Percentiles rank a stretch among this genome's conserved stretches.
Conservation (phyloP, 2,329 filamentous ascomycete genomes). For the Xylaria digitata region DNA sequence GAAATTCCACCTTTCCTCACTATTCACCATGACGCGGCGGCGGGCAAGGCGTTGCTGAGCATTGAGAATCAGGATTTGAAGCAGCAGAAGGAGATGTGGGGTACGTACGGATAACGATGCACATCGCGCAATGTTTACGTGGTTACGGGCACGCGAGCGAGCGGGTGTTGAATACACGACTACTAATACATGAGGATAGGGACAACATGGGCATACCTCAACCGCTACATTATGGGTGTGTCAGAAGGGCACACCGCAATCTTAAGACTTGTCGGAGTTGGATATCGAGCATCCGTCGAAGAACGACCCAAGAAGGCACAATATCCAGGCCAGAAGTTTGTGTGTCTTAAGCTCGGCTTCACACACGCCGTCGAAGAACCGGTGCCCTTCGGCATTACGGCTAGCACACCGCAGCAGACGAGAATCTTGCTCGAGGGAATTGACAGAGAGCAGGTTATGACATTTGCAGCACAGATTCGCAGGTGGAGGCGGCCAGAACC, state of each 20-base stretch:
- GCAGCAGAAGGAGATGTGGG: conserved; percentile 95
- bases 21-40: conserved; percentile 73
- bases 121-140: background rate
- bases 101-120: conserved; percentile 57
- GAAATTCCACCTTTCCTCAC: conserved; percentile 82
- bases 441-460: conserved; percentile 87
- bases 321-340: conserved; percentile 86
- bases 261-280: conserved; percentile 91
- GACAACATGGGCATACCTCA: conserved; percentile 88
- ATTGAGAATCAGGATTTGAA: conserved; percentile 75
- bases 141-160: background rate
- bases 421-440: conserved; percentile 89
- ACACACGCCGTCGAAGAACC: conserved; percentile 94
- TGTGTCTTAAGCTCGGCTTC: conserved; percentile 94
- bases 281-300: conserved; percentile 91
- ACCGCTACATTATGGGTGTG: conserved; percentile 91
- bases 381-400: conserved; percentile 84
- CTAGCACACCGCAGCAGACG: conserved; percentile 89
- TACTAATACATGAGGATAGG: conserved; percentile 62
- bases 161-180: background rate
- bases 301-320: conserved; percentile 76
- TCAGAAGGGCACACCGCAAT: conserved; percentile 97
- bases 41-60: conserved; percentile 73
- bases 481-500: conserved; percentile 93
- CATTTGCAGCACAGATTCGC: conserved; percentile 89